Evolutionary conservation across 805 yeast species (phyloP), one percentile per base, ranked within the genome.

Genomic region (Torulaspora gathmanii): DNA sequence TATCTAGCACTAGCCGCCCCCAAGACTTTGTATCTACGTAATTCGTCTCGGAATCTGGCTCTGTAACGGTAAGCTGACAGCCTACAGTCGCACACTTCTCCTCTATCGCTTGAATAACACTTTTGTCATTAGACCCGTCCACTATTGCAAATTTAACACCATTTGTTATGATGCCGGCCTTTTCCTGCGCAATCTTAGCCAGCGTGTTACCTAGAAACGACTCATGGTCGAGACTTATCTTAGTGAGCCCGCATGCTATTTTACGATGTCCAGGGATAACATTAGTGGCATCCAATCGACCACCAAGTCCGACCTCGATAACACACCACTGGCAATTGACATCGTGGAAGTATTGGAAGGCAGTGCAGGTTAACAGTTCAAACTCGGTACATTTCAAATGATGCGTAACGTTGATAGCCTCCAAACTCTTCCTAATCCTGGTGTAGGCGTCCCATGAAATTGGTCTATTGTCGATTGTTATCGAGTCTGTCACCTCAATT

Each of bases 281-380:
- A 67, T 91, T 91, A 0, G 99, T 91, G 1, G 97, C 87, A 65
- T 91, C 99, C 10, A 80, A 61, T 33, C 85, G 65, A 0, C 99
- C 99, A 2, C 99, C 99, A 5, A 93, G 69, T 0, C 99, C 99
- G 3, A 89, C 97, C 63, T 91, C 99, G n/a, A 91, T 65, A 0
- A 91, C 79, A 0, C 95, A 96, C 44, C 84, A 67, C 19, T 83
- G 80, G 5, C 89, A 83, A 1, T 73, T 64, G 34, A 71, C 70
- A 9, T 73, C 57, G 30, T 72, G 71, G 62, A 93, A 93, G 19
- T 87, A 77, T 54, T 83, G 77, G 55, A 88, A 80, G 1, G 97
- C 98, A 0, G 85, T 79, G 17, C 89, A 91, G 0, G 98, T 87
- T 37, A 88, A 69, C 5, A 86, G 56, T 61, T 91, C 99, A 64